Percentiles rank a stretch among this genome's conserved stretches.
These are phyloP conservation scores for Gypsophila paniculata DNA, from an alignment of 179 eudicot genomes.

Conservation along the genomic window DNA sequence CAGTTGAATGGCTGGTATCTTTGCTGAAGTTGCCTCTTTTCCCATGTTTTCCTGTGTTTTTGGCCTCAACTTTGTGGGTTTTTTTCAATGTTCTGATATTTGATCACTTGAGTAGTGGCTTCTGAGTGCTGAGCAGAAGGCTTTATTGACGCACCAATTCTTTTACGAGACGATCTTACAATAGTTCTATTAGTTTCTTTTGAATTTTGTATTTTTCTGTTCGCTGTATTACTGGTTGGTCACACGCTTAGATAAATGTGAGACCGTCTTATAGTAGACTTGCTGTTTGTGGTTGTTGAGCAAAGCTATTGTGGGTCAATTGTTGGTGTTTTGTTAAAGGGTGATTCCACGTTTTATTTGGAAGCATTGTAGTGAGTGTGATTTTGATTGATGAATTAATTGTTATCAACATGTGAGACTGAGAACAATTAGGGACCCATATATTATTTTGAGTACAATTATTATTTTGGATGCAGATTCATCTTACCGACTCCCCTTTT, in stretches of 20 bases:
- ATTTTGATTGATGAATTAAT: not conserved
- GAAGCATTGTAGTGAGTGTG: constrained; percentile 4
- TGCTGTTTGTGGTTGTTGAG: not conserved
- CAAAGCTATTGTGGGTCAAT: constrained; percentile 14
- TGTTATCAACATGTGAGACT: constrained; percentile 1
- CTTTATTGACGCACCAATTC: not conserved
- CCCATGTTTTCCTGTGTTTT: constrained; percentile 10
- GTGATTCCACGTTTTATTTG: constrained; percentile 5
- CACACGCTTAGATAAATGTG: too few species aligned
- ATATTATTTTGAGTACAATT: constrained; percentile 1
- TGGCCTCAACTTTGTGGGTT: not conserved
- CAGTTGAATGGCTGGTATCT: constrained; percentile 28
- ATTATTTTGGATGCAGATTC: constrained; percentile 3
- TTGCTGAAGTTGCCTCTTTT: constrained; percentile 13
- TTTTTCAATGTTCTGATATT: not conserved
- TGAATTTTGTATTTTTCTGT: too few species aligned
- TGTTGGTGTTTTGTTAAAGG: constrained; percentile 10
- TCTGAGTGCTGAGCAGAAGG: not conserved
- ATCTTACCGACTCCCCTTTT: not conserved
- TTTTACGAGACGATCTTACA: too few species aligned
- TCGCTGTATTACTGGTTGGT: too few species aligned
- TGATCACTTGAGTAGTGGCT: not conserved
- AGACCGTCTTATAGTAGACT: too few species aligned
- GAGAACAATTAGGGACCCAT: constrained; percentile 1
- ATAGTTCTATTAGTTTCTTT: too few species aligned